Conservation (phyloP, 2,329 filamentous ascomycete genomes). For the Pyrenochaeta sp. region DNA sequence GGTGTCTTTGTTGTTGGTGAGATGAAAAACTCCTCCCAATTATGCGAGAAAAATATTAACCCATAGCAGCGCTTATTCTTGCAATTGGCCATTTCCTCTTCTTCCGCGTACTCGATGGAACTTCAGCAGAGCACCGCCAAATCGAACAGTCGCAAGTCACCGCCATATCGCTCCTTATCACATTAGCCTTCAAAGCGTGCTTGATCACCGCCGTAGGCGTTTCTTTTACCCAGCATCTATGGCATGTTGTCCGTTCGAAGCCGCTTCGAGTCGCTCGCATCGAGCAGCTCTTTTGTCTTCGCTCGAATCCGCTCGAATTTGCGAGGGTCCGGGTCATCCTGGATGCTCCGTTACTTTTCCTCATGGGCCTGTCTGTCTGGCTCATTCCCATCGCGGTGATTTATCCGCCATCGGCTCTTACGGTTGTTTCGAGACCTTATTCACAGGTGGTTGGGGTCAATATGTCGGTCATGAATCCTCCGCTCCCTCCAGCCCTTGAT, state of each 20-base stretch:
- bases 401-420: background rate
- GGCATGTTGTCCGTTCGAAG: background rate
- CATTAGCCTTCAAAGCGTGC: slow-evolving; percentile 1
- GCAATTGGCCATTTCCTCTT: background rate
- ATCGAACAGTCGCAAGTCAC: slow-evolving; percentile 5
- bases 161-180: slow-evolving; percentile 6
- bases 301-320: background rate
- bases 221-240: slow-evolving; percentile 12
- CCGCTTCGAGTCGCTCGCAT: slow-evolving; percentile 9
- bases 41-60: too few species aligned
- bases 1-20: too few species aligned
- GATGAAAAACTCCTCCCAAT: too few species aligned
- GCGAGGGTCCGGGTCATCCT: background rate
- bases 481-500: background rate
- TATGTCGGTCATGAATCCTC: background rate
- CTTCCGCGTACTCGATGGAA: too few species aligned
- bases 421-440: background rate
- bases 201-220: background rate
- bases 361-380: background rate
- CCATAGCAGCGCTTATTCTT: too few species aligned
- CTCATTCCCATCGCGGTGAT: background rate
- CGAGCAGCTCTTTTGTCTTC: slow-evolving; percentile 10
- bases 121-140: background rate
- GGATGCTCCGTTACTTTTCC: background rate
- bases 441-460: background rate